phyloP scores from a whole-genome alignment of 305 asterid species.

The Rubia tinctorum region DNA sequence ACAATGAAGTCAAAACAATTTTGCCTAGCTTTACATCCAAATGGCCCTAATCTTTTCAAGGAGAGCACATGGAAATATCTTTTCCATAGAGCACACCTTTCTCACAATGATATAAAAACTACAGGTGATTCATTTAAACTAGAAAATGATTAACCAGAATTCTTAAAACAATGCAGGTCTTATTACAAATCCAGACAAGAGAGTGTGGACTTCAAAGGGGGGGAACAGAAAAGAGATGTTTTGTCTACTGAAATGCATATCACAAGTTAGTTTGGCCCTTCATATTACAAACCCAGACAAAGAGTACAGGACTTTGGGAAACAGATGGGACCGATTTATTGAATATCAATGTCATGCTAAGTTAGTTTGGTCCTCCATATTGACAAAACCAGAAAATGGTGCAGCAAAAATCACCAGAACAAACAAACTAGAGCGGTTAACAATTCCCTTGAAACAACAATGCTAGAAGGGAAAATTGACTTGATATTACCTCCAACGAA shows the following conservation, averaged over 20 bases:
- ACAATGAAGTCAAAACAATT: not conserved
- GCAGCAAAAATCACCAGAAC: not conserved
- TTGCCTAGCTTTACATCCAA: not conserved
- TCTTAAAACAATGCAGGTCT: not conserved
- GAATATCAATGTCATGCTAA: not conserved
- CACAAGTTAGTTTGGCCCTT: not conserved
- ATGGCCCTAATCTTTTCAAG: not conserved
- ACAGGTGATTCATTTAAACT: not conserved
- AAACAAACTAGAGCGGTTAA: not conserved
- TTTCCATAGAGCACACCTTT: not conserved
- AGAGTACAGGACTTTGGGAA: not conserved
- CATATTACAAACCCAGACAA: not conserved
- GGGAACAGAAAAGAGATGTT: not conserved
- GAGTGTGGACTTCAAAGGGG: not conserved
- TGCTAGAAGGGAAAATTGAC: constrained; percentile 5
- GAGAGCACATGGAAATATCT: not conserved
- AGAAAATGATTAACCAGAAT: not conserved
- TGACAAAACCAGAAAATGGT: not conserved
- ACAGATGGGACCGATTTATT: not conserved
- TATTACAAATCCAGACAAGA: not conserved
- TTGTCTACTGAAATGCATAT: not conserved
- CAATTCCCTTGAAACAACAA: not conserved
- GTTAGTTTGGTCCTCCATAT: not conserved
- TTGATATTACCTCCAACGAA: constrained; percentile 11
- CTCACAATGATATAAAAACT: not conserved